Evolutionary conservation across 208 protist species (phyloP).

Genomic region (Borovskyia barvae): DNA sequence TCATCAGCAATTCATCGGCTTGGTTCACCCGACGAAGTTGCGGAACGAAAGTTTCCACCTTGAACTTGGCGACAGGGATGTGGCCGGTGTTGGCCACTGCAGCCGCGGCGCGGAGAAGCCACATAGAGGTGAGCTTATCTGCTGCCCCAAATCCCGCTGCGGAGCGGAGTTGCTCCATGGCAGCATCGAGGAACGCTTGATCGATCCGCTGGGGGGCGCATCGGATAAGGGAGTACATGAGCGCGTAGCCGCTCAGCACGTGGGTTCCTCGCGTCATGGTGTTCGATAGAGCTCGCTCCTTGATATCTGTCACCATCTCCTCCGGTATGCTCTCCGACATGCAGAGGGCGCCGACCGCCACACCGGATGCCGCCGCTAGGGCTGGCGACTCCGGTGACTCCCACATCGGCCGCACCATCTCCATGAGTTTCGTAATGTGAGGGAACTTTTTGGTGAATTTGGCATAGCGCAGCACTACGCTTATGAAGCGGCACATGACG

Average conservation of each 20-base stretch:
- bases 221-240: conserved; percentile 70
- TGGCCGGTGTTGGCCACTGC: conserved; percentile 59
- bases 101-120: conserved; percentile 81
- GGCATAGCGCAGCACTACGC: conserved; percentile 81
- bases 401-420: conserved; percentile 73
- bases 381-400: conserved; percentile 66
- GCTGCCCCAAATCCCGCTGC: conserved; percentile 55
- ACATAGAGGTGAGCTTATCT: conserved; percentile 78
- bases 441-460: conserved; percentile 71
- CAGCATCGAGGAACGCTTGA: conserved; percentile 58
- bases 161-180: conserved; percentile 48
- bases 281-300: conserved; percentile 66
- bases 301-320: conserved; percentile 56
- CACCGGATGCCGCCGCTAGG: conserved; percentile 59
- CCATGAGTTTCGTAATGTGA: conserved; percentile 76
- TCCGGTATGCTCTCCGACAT: conserved; percentile 78
- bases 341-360: conserved; percentile 81
- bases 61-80: conserved; percentile 38
- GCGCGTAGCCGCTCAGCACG: conserved; percentile 75
- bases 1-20: conserved; percentile 74
- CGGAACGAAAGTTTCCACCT: conserved; percentile 58
- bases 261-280: conserved; percentile 53
- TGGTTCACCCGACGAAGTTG: conserved; percentile 63
- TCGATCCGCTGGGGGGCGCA: conserved; percentile 54
- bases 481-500: conserved; percentile 91